Conservation (phyloP, 2,329 filamentous ascomycete genomes). For the Stylonectria norvegica region DNA sequence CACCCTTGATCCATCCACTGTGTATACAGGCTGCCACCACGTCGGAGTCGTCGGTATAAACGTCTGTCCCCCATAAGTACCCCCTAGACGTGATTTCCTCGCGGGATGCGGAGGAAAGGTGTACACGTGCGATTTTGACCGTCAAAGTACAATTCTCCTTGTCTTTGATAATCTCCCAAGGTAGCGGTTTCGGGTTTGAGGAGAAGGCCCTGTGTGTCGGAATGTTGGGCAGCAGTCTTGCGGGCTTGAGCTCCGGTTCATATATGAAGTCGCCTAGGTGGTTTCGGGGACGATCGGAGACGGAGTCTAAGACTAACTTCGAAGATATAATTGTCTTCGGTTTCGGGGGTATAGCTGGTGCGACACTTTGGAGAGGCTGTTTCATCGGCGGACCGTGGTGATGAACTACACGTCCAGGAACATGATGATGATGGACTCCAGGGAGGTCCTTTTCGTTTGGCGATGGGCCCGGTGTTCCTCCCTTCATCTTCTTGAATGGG, state of each 20-base stretch:
- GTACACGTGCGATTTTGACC: conserved; percentile 77
- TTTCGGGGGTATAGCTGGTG: conserved; percentile 48
- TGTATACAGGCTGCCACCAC: conserved; percentile 91
- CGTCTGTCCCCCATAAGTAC: conserved; percentile 86
- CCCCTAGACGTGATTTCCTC: conserved; percentile 80
- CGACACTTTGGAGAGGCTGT: conserved; percentile 17
- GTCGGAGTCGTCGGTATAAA: conserved; percentile 96
- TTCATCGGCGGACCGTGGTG: conserved; percentile 25
- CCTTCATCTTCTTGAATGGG: conserved; percentile 50
- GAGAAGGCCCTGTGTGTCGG: conserved; percentile 43
- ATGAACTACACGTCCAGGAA: conserved; percentile 32
- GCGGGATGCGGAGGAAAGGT: conserved; percentile 65
- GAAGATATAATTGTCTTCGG: conserved; percentile 65
- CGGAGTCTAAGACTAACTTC: conserved; percentile 67
- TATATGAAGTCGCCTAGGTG: conserved; percentile 87
- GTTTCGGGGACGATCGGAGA: conserved; percentile 66
- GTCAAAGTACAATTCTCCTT: conserved; percentile 90
- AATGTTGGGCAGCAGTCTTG: conserved; percentile 42
- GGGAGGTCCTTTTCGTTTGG: conserved; percentile 40
- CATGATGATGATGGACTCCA: conserved; percentile 49
- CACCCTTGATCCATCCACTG: conserved; percentile 84
- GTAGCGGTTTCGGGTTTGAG: conserved; percentile 67
- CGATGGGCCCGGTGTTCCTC: conserved; percentile 42
- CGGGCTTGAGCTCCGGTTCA: conserved; percentile 59
- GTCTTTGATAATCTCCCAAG: conserved; percentile 65